Conservation (phyloP, 768 basidiomycete genomes). For the Leccinum subtestaceum region DNA sequence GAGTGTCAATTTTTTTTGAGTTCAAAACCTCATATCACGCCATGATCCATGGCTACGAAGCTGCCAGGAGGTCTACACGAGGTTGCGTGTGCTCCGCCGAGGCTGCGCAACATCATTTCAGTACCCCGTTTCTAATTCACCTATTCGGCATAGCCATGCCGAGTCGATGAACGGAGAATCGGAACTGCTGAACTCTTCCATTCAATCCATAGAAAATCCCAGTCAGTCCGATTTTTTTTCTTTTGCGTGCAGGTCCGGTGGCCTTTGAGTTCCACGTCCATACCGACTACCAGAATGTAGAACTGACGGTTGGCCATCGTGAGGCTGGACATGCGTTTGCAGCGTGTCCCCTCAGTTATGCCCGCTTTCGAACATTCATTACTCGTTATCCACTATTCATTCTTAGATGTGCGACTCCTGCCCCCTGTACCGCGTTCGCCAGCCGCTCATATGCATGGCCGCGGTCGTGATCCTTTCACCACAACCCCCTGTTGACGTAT, state of each 20-base stretch:
- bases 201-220: not conserved
- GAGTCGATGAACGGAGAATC: not conserved
- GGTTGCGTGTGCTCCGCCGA: slow-evolving; percentile 9
- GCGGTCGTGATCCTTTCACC: slow-evolving; percentile 4
- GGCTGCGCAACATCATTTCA: slow-evolving; percentile 15
- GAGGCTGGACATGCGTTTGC: slow-evolving; percentile 5
- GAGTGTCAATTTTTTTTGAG: not conserved
- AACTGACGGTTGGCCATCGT: not conserved
- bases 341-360: slow-evolving; percentile 13
- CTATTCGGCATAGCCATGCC: not conserved
- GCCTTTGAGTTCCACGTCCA: not conserved
- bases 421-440: slow-evolving; percentile 14
- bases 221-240: not conserved
- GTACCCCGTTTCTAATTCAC: slow-evolving; percentile 12
- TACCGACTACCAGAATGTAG: not conserved
- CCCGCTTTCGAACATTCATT: slow-evolving; percentile 10
- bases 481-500: slow-evolving; percentile 7
- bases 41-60: not conserved
- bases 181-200: not conserved
- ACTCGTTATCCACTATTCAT: slow-evolving; percentile 12
- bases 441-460: slow-evolving; percentile 12
- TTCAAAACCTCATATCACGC: not conserved
- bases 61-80: slow-evolving; percentile 26
- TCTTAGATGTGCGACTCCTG: slow-evolving; percentile 14
- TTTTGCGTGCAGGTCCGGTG: not conserved